Evolutionary conservation across 108 stramenopile genomes (phyloP).

Genomic region (Poteriospumella lacustris): DNA sequence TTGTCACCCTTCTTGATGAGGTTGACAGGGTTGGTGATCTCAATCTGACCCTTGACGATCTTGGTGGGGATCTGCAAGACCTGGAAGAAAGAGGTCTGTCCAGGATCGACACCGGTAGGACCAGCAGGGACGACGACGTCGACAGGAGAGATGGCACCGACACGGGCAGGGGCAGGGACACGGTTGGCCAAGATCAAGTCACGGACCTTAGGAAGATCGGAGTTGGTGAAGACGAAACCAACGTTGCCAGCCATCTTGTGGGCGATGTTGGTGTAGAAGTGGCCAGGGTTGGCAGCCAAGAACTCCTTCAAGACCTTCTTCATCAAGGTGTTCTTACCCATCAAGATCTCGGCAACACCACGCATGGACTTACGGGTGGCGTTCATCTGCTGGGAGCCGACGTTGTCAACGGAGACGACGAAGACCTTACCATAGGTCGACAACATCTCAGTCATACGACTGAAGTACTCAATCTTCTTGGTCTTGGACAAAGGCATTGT

Average conservation of each 20-base stretch:
- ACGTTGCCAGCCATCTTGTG: conserved; percentile 84
- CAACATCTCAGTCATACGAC: neutral
- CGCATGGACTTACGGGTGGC: conserved; percentile 79
- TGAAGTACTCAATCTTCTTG: conserved; percentile 20
- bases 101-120: conserved; percentile 98
- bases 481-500: conserved; percentile 17
- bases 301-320: conserved; percentile 85
- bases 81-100: conserved; percentile 99
- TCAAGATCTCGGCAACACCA: conserved; percentile 84
- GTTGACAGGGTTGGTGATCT: conserved; percentile 89
- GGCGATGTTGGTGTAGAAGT: conserved; percentile 69
- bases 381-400: conserved; percentile 95
- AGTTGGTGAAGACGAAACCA: conserved; percentile 99
- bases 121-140: conserved; percentile 93
- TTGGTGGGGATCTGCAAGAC: conserved; percentile 89
- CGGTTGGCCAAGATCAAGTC: conserved; percentile 60
- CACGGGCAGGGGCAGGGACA: conserved; percentile 93
- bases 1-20: conserved; percentile 80
- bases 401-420: conserved; percentile 92
- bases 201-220: conserved; percentile 79
- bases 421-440: conserved; percentile 67
- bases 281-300: conserved; percentile 79
- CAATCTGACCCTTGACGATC: conserved; percentile 79
- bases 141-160: conserved; percentile 81
- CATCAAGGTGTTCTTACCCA: conserved; percentile 99